Conservation (phyloP, 1,284 basidiomycete genomes). For the Ganoderma resinaceum region DNA sequence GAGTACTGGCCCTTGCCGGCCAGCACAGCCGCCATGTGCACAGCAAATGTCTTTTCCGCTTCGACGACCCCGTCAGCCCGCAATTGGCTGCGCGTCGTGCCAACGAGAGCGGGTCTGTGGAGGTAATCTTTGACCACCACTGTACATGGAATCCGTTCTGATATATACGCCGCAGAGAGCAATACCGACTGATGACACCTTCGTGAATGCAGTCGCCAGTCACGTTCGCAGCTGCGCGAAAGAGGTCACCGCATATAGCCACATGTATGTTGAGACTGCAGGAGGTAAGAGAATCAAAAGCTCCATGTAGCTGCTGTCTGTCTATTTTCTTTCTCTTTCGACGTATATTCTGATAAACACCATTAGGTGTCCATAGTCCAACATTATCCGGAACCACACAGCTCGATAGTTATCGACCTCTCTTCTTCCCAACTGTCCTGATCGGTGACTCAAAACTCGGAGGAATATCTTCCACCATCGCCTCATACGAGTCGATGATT, state of each 20-base stretch:
- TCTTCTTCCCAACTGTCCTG: constrained; percentile 88
- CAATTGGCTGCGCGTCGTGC: constrained; percentile 85
- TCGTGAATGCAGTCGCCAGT: constrained; percentile 71
- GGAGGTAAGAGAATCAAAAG: constrained; percentile 70
- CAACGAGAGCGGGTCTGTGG: constrained; percentile 44
- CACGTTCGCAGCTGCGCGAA: constrained; percentile 65
- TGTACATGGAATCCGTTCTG: background rate
- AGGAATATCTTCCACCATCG: constrained; percentile 94
- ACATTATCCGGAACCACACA: constrained; percentile 89
- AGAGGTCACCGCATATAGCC: constrained; percentile 43
- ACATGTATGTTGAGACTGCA: constrained; percentile 93
- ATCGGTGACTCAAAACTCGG: constrained; percentile 91
- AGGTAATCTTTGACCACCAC: constrained; percentile 25
- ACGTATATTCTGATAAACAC: constrained; percentile 7
- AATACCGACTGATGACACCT: constrained; percentile 67
- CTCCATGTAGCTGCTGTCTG: background rate
- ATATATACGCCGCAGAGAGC: constrained; percentile 11
- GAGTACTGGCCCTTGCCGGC: constrained; percentile 68
- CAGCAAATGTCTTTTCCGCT: constrained; percentile 83
- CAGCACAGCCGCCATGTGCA: constrained; percentile 52
- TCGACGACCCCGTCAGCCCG: constrained; percentile 91
- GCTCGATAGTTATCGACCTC: constrained; percentile 82
- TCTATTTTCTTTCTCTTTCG: background rate
- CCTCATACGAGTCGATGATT: constrained; percentile 90
- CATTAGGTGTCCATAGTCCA: constrained; percentile 91